Evolutionary conservation across 2,329 filamentous ascomycete species (phyloP).

Genomic region (Lachnellula subtilissima): DNA sequence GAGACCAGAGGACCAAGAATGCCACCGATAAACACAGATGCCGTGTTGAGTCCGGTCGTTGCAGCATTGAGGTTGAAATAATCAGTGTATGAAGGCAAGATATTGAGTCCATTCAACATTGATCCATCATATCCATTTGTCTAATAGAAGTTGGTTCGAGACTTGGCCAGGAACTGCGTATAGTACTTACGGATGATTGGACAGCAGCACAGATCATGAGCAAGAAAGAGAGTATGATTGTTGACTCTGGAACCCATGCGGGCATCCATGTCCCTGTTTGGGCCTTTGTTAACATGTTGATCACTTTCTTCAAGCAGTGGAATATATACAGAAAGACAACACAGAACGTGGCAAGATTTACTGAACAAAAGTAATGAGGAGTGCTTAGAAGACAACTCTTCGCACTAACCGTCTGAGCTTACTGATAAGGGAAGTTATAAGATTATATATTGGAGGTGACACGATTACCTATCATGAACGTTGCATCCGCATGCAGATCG

Average conservation of each 20-base stretch:
- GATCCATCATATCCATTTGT: conserved; percentile 22
- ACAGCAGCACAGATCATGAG: conserved; percentile 42
- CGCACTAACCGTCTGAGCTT: background rate
- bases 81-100: conserved; percentile 50
- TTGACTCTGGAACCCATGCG: conserved; percentile 43
- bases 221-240: conserved; percentile 35
- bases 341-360: background rate
- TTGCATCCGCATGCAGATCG: background rate
- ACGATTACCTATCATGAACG: background rate
- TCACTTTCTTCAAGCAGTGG: background rate
- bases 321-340: background rate
- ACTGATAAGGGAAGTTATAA: background rate
- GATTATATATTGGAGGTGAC: too few relatives aligned
- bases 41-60: conserved; percentile 50
- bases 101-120: conserved; percentile 48
- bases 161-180: background rate
- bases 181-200: conserved; percentile 36
- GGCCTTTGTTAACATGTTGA: conserved; percentile 33
- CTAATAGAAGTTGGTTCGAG: conserved; percentile 9
- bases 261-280: conserved; percentile 43
- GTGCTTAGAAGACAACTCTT: background rate
- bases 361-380: background rate
- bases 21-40: conserved; percentile 50
- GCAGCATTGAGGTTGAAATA: conserved; percentile 52
- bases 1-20: conserved; percentile 41